Base-by-base conservation (phyloP, 176 grass and related monocot species). In the Dendrocalamus sinicus region DNA sequence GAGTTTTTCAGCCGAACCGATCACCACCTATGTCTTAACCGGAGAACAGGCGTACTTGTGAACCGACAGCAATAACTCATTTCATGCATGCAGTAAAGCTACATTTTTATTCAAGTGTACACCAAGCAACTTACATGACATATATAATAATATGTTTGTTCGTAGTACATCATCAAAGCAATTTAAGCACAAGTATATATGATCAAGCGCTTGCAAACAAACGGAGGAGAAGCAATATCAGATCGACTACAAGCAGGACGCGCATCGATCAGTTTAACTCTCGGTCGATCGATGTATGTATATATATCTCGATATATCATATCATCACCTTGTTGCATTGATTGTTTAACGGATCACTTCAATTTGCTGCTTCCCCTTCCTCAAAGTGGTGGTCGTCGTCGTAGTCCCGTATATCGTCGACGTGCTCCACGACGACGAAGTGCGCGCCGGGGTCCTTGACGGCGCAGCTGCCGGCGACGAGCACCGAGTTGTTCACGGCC, bases 401-500 rank as follows among this genome's bases (percentile, higher is more conserved):
- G 53, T 80, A 76, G 26, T 82, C 81, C 28, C 70, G 65, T 1
- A 88, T 83, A 24, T 93, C 59, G 54, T 85, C 77, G 20, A 85
- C 82, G 70, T 86, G 78, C 72, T 96, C 92, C 5, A 88, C 72
- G 32, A 96, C 84, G 70, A 91, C 67, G 67, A 94, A 70, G 79
- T 99, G 89, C 12, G 94, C 92, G 52, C 97, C 94, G 11, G 94
- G 86, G 78, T 99, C 94, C 66, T 91, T 82, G 63, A 89, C 89
- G 43, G 64, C 58, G 75, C 77, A 94, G 81, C 82, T 96, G 73
- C 96, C 94, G 30, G 89, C 86, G 54, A 96, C 78, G 63, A 96
- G 85, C 80, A 99, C 91, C 6, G 97, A 99, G 91, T 93, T 99
- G 92, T 96, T 99, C 13, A 93, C 89, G 44, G 97, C 94, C 90